A percentile compares a stretch with the other conserved stretches of the same genome.
Conservation (phyloP, 352 stramenopile species). For the Globisporangium okanoganense region DNA sequence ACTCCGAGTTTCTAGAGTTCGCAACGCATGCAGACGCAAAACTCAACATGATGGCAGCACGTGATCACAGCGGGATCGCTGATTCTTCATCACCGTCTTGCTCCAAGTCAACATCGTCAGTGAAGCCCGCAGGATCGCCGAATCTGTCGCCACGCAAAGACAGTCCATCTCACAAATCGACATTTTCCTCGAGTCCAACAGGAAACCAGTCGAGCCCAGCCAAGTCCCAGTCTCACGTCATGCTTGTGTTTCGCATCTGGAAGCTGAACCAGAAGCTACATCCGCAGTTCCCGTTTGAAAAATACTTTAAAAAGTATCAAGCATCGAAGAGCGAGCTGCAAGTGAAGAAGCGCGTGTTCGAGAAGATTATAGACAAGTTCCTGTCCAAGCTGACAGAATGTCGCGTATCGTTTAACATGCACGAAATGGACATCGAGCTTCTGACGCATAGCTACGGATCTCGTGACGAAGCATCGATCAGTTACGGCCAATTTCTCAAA, state of each 20-base stretch:
- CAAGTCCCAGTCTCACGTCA: constrained; percentile 10
- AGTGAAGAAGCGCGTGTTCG: constrained; percentile 61
- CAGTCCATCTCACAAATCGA: constrained; percentile 7
- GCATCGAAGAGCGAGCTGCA: constrained; percentile 25
- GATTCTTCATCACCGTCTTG: constrained; percentile 14
- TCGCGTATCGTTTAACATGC: constrained; percentile 60
- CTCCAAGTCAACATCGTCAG: constrained; percentile 10
- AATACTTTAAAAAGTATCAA: constrained; percentile 75
- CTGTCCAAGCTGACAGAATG: constrained; percentile 49
- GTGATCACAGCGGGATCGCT: background rate
- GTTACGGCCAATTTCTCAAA: constrained; percentile 48
- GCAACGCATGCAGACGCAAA: constrained; percentile 38
- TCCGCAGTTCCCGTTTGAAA: constrained; percentile 62
- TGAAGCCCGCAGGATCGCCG: constrained; percentile 5
- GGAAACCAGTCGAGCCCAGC: constrained; percentile 9
- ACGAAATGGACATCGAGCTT: constrained; percentile 50
- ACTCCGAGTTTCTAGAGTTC: constrained; percentile 67
- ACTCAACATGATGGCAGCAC: constrained; percentile 19
- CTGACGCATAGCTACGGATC: constrained; percentile 31
- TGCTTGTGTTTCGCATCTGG: constrained; percentile 33
- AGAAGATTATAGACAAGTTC: constrained; percentile 79
- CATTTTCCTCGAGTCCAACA: background rate
- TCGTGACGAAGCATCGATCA: constrained; percentile 25
- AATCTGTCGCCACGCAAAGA: constrained; percentile 11
- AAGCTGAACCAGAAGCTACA: constrained; percentile 44